These are phyloP conservation scores for Moesziomyces globuligerus DNA, from an alignment of 1,284 basidiomycete genomes.

Conservation along the genomic window DNA sequence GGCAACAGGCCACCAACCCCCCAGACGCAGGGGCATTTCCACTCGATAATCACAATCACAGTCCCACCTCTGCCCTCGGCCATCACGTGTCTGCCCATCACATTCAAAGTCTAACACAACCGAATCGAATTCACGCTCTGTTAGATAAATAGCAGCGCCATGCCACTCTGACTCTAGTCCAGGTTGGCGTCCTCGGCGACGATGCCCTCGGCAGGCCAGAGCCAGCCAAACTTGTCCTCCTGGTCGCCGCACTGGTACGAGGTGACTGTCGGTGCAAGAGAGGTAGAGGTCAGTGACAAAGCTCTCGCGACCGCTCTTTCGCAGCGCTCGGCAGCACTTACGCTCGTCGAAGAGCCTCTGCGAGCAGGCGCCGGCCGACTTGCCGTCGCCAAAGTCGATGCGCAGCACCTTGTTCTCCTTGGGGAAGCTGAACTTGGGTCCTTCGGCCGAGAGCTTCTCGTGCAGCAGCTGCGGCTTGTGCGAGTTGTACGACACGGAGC, in stretches of 20 bases:
- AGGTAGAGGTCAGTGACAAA: too few species aligned
- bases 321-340: constrained; percentile 27
- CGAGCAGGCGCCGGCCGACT: constrained; percentile 61
- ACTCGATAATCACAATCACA: background rate
- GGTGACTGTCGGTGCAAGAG: constrained; percentile 50
- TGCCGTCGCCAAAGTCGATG: constrained; percentile 66
- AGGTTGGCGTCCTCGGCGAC: constrained; percentile 53
- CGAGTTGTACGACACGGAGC: constrained; percentile 66
- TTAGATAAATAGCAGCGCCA: too few species aligned
- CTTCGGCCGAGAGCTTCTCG: constrained; percentile 36
- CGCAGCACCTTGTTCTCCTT: constrained; percentile 54
- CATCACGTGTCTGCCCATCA: too few species aligned
- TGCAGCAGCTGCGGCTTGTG: constrained; percentile 42
- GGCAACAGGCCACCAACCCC: too few species aligned
- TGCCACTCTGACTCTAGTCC: background rate
- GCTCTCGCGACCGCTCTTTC: too few species aligned
- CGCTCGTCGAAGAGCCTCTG: constrained; percentile 45
- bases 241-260: constrained; percentile 58
- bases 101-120: background rate
- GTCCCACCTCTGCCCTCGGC: too few species aligned
- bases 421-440: constrained; percentile 46
- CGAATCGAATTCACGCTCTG: too few species aligned
- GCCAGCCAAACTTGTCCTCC: constrained; percentile 62
- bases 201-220: constrained; percentile 66
- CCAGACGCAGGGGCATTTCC: constrained; percentile 9